Evolutionary conservation across 306 rosid species (phyloP).

Genomic region (Abrus precatorius): DNA sequence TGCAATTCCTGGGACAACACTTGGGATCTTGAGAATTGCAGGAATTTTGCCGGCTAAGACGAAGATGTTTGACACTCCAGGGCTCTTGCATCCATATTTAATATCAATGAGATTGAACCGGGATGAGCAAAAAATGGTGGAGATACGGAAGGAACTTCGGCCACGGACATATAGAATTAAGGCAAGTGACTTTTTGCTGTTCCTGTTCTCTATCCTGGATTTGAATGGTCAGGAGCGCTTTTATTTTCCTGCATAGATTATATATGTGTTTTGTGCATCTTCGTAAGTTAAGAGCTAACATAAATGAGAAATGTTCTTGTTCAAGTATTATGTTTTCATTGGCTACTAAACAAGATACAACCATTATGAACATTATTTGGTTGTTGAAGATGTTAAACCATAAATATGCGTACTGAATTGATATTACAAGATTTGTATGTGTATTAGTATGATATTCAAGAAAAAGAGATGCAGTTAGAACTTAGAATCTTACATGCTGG

Average conservation of each 20-base stretch:
- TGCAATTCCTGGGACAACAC: conserved; percentile 92
- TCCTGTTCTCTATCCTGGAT: neutral
- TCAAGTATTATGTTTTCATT: neutral
- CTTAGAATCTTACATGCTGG: conserved; percentile 39
- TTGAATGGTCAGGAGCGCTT: conserved; percentile 1
- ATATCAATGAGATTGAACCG: conserved; percentile 82
- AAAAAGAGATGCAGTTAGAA: conserved; percentile 26
- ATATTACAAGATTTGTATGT: neutral
- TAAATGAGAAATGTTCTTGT: neutral
- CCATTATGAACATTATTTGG: neutral
- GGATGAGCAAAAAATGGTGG: conserved; percentile 93
- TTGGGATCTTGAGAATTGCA: conserved; percentile 87
- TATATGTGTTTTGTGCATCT: conserved; percentile 28
- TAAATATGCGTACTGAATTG: conserved; percentile 19
- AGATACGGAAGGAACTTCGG: conserved; percentile 89
- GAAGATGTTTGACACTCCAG: conserved; percentile 93
- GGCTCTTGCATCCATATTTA: conserved; percentile 84
- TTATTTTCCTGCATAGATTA: conserved; percentile 34
- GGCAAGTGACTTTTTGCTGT: conserved; percentile 62
- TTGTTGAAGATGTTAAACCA: conserved; percentile 5
- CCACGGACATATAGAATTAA: conserved; percentile 86
- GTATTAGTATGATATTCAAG: conserved; percentile 1
- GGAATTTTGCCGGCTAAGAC: conserved; percentile 94
- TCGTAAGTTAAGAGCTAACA: conserved; percentile 17
- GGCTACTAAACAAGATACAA: neutral